These are phyloP conservation scores for Xylaria sp. DNA, from an alignment of 495 filamentous ascomycete genomes.

Conservation along the genomic window DNA sequence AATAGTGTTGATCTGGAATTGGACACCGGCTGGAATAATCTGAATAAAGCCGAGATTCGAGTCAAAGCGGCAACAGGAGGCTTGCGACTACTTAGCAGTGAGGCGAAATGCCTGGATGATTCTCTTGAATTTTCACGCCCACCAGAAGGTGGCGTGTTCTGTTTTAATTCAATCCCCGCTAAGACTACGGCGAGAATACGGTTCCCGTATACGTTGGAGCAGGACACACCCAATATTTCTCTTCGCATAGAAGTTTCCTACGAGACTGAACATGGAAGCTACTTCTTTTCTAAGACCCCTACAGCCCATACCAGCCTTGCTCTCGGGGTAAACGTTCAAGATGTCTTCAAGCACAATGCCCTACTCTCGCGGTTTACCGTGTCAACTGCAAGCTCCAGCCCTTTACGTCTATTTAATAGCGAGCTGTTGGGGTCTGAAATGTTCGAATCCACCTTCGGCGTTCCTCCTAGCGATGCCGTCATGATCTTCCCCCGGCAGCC, in stretches of 20 bases:
- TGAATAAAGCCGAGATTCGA: conserved; percentile 71
- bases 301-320: conserved; percentile 75
- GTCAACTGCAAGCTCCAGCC: conserved; percentile 74
- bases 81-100: conserved; percentile 78
- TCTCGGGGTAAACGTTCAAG: conserved; percentile 94
- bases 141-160: conserved; percentile 70
- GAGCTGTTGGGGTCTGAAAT: conserved; percentile 71
- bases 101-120: conserved; percentile 65
- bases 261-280: conserved; percentile 73
- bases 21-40: conserved; percentile 76
- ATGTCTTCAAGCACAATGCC: conserved; percentile 83
- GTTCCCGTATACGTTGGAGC: conserved; percentile 87
- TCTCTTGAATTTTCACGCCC: conserved; percentile 62
- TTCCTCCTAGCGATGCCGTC: conserved; percentile 60
- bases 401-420: conserved; percentile 75
- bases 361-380: conserved; percentile 92
- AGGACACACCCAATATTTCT: conserved; percentile 72
- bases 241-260: conserved; percentile 82
- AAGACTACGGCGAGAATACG: conserved; percentile 62
- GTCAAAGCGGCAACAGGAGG: conserved; percentile 87
- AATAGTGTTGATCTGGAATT: conserved; percentile 78
- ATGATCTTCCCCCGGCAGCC: conserved; percentile 83
- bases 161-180: conserved; percentile 61
- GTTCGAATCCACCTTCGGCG: conserved; percentile 69
- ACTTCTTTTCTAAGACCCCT: conserved; percentile 69